Conservation (phyloP, 768 basidiomycete species). For the Tremella yokohamensis region DNA sequence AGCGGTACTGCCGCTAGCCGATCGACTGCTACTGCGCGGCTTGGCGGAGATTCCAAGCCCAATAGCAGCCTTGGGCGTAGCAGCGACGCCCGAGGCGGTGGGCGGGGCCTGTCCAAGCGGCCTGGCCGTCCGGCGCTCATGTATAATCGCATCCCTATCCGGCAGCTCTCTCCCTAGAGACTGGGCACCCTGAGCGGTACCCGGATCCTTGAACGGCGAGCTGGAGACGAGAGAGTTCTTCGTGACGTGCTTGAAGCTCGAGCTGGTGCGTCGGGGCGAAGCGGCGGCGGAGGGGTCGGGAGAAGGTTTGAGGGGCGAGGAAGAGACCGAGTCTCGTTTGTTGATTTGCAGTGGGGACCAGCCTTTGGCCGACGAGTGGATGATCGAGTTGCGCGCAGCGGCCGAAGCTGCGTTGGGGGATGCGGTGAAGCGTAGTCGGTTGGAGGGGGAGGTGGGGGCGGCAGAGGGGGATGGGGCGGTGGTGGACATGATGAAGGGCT, state of each 20-base stretch:
- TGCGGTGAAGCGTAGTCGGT: conserved; percentile 15
- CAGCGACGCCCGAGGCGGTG: conserved; percentile 27
- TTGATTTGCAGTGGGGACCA: conserved; percentile 50
- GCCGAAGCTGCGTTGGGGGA: conserved; percentile 17
- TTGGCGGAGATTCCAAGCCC: conserved; percentile 41
- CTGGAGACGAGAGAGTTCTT: conserved; percentile 50
- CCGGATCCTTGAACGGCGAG: conserved; percentile 48
- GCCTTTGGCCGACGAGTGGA: conserved; percentile 48
- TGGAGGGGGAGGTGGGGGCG: conserved; percentile 14
- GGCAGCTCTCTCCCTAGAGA: conserved; percentile 31
- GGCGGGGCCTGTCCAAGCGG: conserved; percentile 28
- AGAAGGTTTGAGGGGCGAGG: conserved; percentile 35
- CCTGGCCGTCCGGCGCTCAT: conserved; percentile 27
- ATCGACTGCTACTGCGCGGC: conserved; percentile 23
- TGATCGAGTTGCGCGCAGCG: conserved; percentile 45
- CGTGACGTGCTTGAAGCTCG: conserved; percentile 52
- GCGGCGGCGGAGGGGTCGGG: conserved; percentile 16
- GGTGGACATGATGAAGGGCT: conserved; percentile 1
- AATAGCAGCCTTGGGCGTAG: conserved; percentile 37
- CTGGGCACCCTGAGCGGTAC: conserved; percentile 32
- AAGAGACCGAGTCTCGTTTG: conserved; percentile 37
- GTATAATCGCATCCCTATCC: conserved; percentile 31
- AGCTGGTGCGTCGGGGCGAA: conserved; percentile 46
- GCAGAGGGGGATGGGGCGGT: neutral
- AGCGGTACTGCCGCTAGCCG: conserved; percentile 20